Base-by-base conservation (phyloP, 1,284 basidiomycete species). In the Pascua guehoae region DNA sequence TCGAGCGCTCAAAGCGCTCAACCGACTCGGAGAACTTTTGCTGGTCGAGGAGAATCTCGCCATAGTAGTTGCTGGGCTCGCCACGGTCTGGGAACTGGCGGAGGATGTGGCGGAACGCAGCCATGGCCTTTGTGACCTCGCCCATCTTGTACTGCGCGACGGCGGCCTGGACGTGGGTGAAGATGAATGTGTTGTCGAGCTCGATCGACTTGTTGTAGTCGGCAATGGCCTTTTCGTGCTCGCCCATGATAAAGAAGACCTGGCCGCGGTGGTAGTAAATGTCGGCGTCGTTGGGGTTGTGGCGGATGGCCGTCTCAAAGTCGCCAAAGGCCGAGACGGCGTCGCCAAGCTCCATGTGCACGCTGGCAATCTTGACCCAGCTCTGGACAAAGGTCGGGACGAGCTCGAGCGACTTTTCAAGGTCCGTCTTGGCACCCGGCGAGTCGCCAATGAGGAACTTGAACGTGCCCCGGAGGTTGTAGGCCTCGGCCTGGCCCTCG, bases 181-280 rank as follows among this genome's bases (percentile, higher is more conserved):
- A 81, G 71, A 81, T 80, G 67, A 81, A 81, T 5, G 64, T 57
- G 63, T 76, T 69, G 68, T 96, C 92, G 46, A 96, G 82, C 62
- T 86, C 82, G 32, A 86, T 89, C 11, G 91, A 95, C 75, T 91
- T 88, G 40, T 84, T 85, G 80, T 98, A 98, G 78, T 98, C 90
- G 69, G 86, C 84, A 39, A 93, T 88, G 0, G 95, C 95, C 49
- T 88, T 82, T 15, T 81, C 81, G 75, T 88, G 97, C 66, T 97
- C 87, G 77, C 88, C 88, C 81, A 94, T 90, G 76, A 98, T 97
- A 79, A 98, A 98, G 76, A 91, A 84, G 45, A 98, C 96, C 81
- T 99, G 96, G 41, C 95, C 96, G 66, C 95, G 91, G 79, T 99
- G 96, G 79, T 99, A 99, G 81, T 93, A 98, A 61, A 97, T 93